Evolutionary conservation across 306 rosid genomes (phyloP), one percentile per base, ranked within the genome.

Genomic region (Quercus agrifolia): DNA sequence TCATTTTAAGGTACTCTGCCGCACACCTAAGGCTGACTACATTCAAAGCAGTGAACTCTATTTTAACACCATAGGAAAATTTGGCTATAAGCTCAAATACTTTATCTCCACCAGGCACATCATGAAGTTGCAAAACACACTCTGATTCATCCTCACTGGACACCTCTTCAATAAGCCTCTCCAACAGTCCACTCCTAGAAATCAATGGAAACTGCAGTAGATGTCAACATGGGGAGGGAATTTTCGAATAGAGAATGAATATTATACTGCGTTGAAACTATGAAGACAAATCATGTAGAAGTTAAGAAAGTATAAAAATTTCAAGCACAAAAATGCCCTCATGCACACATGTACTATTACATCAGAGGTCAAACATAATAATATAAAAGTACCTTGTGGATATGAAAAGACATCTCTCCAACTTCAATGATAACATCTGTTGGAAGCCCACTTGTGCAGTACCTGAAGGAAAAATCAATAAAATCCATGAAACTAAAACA

Each of bases 101-200:
- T 82, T 89, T 89, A 35, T 91, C 93, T 56, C 94, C 96, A 49
- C 98, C 98, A 6, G 98, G 97, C 21, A 92, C 51, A n/a, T 91
- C 97, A 74, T 86, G 82, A 21, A 94, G 96, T 68, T 90, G 87
- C 78, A 94, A 52, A 30, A 75, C 55, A 77, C 82, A 84, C 21
- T 27, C 70, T 23, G 91, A 69, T 77, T 79, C 93, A 56, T 87
- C 98, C 75, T 89, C 91, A 0, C 10, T 57, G 59, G 87, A 73
- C 15, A 56, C 51, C 82, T 85, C 91, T 33, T 88, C 93, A 30
- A 90, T 81, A 55, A 89, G 89, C 85, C 82, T 87, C 80, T 93
- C 92, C 19, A 93, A 76, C 27, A 88, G 85, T 75, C 97, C 93
- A 83, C 98, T 91, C 89, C 90, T 93, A 21, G 97, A 93, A 35